A percentile compares a stretch with the other conserved stretches of the same genome.
Evolutionary conservation across 148 eudicot species (phyloP).

Genomic region (Pouteria glomerata): DNA sequence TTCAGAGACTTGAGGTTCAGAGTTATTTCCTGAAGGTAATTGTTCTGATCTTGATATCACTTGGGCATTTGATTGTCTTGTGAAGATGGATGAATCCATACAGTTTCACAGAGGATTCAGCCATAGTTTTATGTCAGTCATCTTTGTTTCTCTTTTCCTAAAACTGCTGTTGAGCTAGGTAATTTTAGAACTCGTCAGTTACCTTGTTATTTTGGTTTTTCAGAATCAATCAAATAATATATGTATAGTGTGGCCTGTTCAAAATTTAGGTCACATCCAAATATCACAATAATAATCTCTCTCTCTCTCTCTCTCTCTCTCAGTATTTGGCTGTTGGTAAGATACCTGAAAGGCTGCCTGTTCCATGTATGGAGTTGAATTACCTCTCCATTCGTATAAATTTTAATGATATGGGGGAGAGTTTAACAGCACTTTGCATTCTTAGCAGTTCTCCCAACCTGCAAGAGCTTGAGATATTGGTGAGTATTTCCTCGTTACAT

Average conservation of each 20-base stretch:
- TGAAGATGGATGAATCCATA: background rate
- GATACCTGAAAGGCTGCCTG: conserved; percentile 57
- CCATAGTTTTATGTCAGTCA: background rate
- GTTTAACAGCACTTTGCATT: conserved; percentile 56
- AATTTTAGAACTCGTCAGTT: background rate
- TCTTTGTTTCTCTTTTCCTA: background rate
- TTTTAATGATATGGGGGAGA: conserved; percentile 58
- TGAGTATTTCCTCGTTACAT: conserved; percentile 22
- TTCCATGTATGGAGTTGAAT: conserved; percentile 48
- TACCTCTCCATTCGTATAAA: conserved; percentile 70
- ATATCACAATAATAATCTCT: background rate
- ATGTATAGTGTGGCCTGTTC: background rate
- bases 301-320: conserved; percentile 10
- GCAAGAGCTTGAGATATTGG: conserved; percentile 75
- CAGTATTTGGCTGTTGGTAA: conserved; percentile 68
- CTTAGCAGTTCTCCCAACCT: conserved; percentile 72
- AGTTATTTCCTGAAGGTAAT: conserved; percentile 76
- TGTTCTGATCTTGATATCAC: background rate
- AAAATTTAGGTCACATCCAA: background rate
- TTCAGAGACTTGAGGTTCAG: conserved; percentile 82
- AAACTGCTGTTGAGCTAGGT: background rate
- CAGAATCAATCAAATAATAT: background rate
- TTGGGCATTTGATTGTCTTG: background rate
- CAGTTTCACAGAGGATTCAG: background rate
- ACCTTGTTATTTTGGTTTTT: background rate